Base-by-base conservation (phyloP, 495 filamentous ascomycete genomes). In the Echria macrotheca region DNA sequence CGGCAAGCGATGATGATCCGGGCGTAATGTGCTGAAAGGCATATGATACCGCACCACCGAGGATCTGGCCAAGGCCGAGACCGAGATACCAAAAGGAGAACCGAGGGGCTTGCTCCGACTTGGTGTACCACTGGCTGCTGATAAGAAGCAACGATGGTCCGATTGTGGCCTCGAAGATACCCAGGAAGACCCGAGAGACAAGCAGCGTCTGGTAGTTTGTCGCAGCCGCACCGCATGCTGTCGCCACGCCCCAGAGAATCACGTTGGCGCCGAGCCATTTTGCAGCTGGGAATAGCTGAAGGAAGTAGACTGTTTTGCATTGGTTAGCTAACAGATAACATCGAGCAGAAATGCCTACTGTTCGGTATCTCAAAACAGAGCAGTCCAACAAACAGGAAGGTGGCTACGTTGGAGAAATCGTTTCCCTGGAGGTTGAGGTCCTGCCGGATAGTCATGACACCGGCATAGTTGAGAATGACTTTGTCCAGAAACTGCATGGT, bases 41-140 rank as follows among this genome's bases (percentile, higher is more conserved):
- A 47, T 69, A 84, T 2, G 79, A 83, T 25, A 83, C 64, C 18
- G 81, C 46, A 1, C 81, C 82, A 4, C 82, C 82, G 31, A 83
- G 25, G 17, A 84, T 82, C 62, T 82, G 82, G 11, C 78, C 80
- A 15, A 76, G 49, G 1, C 82, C 82, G 5, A 83, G 63, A 21
- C 82, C 81, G 26, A 68, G 70, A 58, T 81, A 84, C 82, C 82
- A 85, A 54, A 83, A 67, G 18, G 69, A 75, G 52, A 81, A 83
- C 12, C 82, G 73, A 1, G 78, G 77, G 2, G 77, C 75, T 32
- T 76, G 71, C 54, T 84, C 80, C 1, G 73, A 72, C 39, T 79
- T 77, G 17, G 78, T 85, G 54, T 85, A 85, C 78, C 79, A 85
- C 54, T 63, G 57, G 57, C 66, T 65, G 44, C 63, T 69, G 50